A percentile compares a stretch with the other conserved stretches of the same genome.
These are phyloP conservation scores for Fusarium dlaminii DNA, from an alignment of 2,329 filamentous ascomycete genomes.

Conservation along the genomic window DNA sequence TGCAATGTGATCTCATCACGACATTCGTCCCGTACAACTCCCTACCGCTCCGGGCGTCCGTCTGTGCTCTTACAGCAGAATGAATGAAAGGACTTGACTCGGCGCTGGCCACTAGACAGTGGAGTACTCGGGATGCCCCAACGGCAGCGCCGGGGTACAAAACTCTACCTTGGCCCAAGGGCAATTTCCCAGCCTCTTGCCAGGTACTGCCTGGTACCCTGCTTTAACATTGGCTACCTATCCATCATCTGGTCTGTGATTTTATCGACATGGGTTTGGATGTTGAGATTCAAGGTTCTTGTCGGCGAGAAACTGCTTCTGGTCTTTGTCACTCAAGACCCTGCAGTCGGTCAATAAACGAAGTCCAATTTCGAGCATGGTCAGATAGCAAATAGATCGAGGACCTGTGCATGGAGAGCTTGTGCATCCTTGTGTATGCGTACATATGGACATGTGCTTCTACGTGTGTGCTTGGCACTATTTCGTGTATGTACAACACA, in stretches of 20 bases:
- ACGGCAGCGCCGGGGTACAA: constrained; percentile 34
- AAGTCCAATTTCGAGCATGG: constrained; percentile 13
- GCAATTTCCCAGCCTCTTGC: constrained; percentile 41
- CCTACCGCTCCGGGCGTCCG: constrained; percentile 7
- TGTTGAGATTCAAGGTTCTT: constrained; percentile 33
- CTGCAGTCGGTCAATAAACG: constrained; percentile 22
- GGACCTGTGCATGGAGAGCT: constrained; percentile 20
- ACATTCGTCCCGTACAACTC: not conserved
- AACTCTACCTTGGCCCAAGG: constrained; percentile 29
- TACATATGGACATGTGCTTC: constrained; percentile 3
- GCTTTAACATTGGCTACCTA: constrained; percentile 12
- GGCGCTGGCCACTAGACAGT: constrained; percentile 37
- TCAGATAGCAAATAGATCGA: constrained; percentile 23
- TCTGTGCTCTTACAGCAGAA: constrained; percentile 32
- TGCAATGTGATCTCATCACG: constrained; percentile 1
- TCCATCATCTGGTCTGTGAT: constrained; percentile 27
- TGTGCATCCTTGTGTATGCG: not conserved
- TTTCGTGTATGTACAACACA: not conserved
- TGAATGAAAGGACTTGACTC: constrained; percentile 36
- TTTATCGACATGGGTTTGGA: constrained; percentile 27
- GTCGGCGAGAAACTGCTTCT: constrained; percentile 30
- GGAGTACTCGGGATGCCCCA: constrained; percentile 28
- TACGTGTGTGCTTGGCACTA: constrained; percentile 1
- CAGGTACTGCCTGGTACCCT: constrained; percentile 27
- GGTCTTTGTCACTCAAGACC: constrained; percentile 6